Base-by-base conservation (phyloP, 768 basidiomycete species). In the Cystobasidium tubakii region DNA sequence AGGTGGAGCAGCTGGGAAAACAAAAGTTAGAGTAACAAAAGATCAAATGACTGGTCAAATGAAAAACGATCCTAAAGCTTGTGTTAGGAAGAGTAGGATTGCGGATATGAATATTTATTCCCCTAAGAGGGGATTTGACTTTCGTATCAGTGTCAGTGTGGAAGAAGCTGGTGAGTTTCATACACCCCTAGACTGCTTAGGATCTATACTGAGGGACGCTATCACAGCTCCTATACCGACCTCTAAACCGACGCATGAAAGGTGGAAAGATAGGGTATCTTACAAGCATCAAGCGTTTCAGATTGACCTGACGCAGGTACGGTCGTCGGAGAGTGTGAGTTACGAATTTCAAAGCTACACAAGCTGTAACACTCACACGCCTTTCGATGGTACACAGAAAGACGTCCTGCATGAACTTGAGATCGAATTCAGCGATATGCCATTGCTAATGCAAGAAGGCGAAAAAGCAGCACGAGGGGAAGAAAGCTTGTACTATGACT, bases 261-360 rank as follows among this genome's bases (percentile, higher is more conserved):
- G 78, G 90, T 73, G 84, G 85, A 83, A 99, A 96, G 91, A 99
- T 82, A 85, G 96, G 55, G 84, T 97, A 80, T 90, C 90, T 78
- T 99, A 99, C 81, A 83, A 88, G 1, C 96, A 99, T 81, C 93
- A 97, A 81, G 88, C 95, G 76, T 94, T 92, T 80, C 85, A 84
- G 76, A 88, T 99, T 76, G 96, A 99, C 83, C 85, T 99, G 62
- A 98, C 96, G 0, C 92, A 94, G 82, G 95, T 98, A 62, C 87
- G 57, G 21, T 60, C 57, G 27, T 29, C 57, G 21, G 57, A 64
- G 17, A 67, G 74, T 10, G 73, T 86, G 1, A 85, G 88, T 2
- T 84, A 84, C 9, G 62, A 15, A 31, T 13, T 42, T 67, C 10
- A 73, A 4, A 21, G 33, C 69, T 7, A 44, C 55, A 13, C 62